Conservation (phyloP, 2,329 filamentous ascomycete genomes). For the Cucurbitaria berberidis region DNA sequence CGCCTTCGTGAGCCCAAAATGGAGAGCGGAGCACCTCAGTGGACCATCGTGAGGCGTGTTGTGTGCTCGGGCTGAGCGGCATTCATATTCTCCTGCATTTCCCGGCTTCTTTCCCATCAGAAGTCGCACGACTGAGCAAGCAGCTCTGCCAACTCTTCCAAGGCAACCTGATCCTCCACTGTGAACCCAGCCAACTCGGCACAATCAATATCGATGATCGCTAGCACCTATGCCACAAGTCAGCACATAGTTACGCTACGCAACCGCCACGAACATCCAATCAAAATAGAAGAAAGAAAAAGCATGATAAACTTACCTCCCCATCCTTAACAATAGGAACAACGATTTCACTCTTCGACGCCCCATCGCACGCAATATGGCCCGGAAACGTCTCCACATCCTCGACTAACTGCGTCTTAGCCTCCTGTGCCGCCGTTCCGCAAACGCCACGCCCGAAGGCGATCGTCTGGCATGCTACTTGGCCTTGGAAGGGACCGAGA, state of each 20-base stretch:
- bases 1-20: too few relatives aligned
- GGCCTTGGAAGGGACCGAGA: conserved; percentile 78
- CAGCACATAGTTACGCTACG: conserved; percentile 16
- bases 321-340: conserved; percentile 69
- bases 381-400: conserved; percentile 78
- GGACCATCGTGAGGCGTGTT: too few relatives aligned
- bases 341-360: conserved; percentile 79
- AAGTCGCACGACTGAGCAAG: conserved; percentile 46
- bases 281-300: not conserved
- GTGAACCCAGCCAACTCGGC: conserved; percentile 71
- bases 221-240: conserved; percentile 59
- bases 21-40: too few relatives aligned
- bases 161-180: conserved; percentile 66
- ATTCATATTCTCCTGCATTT: not conserved
- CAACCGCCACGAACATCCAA: conserved; percentile 18
- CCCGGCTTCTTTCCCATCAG: not conserved
- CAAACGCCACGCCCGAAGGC: conserved; percentile 76
- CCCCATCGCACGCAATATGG: conserved; percentile 82
- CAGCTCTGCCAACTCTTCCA: conserved; percentile 65
- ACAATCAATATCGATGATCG: conserved; percentile 83
- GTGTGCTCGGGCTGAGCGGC: too few relatives aligned
- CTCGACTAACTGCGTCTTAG: conserved; percentile 66
- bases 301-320: conserved; percentile 48
- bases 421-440: conserved; percentile 68
- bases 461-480: conserved; percentile 79